Evolutionary conservation across 129 eudicot species (phyloP).

Genomic region (Lactuca sativa): DNA sequence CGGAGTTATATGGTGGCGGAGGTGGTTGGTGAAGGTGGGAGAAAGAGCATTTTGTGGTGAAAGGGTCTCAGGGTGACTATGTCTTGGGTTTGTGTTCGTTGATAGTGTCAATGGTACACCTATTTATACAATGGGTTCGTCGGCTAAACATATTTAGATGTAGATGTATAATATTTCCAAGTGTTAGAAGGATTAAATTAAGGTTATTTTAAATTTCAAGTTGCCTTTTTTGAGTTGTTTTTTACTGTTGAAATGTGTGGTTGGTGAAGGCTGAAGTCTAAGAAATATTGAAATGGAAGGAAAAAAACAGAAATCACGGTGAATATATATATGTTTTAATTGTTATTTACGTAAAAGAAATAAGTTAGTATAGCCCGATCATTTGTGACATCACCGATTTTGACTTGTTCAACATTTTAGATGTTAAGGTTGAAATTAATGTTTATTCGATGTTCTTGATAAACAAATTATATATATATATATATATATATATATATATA

Average conservation of each 20-base stretch:
- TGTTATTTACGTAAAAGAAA: no score
- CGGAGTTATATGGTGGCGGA: conserved; percentile 6
- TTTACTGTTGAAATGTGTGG: conserved; percentile 29
- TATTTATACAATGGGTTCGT: conserved; percentile 25
- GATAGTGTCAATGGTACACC: conserved; percentile 30
- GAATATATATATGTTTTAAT: no score
- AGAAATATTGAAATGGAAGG: no score
- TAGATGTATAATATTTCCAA: background rate
- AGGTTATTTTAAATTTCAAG: conserved; percentile 4
- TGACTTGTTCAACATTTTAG: background rate
- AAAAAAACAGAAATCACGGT: no score
- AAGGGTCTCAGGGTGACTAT: conserved; percentile 22
- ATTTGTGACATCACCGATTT: background rate
- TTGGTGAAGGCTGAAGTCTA: conserved; percentile 27
- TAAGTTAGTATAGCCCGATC: background rate
- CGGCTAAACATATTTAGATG: background rate
- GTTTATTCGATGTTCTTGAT: background rate
- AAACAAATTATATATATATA: background rate
- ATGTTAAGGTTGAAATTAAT: background rate
- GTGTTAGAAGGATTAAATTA: background rate
- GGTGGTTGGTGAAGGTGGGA: conserved; percentile 32
- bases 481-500: no score
- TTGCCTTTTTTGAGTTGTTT: conserved; percentile 3
- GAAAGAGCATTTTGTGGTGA: conserved; percentile 25
- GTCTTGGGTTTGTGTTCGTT: conserved; percentile 3